These are phyloP conservation scores for Verticillium klebahnii DNA, from an alignment of 2,329 filamentous ascomycete genomes.

Conservation along the genomic window DNA sequence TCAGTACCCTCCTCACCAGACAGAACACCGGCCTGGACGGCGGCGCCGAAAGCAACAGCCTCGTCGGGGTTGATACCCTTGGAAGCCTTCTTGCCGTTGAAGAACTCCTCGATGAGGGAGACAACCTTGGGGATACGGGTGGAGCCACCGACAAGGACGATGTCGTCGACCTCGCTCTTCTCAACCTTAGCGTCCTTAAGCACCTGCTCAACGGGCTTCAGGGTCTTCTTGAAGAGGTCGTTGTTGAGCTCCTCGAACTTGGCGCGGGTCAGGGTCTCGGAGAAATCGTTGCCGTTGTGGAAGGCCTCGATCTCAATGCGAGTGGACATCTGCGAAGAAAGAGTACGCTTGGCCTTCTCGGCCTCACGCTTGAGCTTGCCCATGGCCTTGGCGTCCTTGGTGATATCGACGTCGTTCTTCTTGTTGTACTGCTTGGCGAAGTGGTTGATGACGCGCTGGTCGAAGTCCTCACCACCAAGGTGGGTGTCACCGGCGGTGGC, in stretches of 20 bases:
- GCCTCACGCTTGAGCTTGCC: constrained; percentile 99
- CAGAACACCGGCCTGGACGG: constrained; percentile 93
- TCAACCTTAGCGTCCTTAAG: constrained; percentile 97
- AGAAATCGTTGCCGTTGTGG: constrained; percentile 96
- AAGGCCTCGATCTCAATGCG: constrained; percentile 97
- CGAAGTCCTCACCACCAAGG: constrained; percentile 97
- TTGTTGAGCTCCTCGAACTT: constrained; percentile 99
- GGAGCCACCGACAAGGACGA: constrained; percentile 96
- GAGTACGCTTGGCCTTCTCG: constrained; percentile 98
- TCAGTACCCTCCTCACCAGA: constrained; percentile 78
- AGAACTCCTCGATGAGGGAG: constrained; percentile 91
- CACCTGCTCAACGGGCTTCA: constrained; percentile 98
- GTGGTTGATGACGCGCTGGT: constrained; percentile 95
- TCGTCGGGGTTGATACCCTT: constrained; percentile 99
- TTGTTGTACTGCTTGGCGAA: constrained; percentile 99
- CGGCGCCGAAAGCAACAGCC: constrained; percentile 96
- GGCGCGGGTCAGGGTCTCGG: constrained; percentile 94
- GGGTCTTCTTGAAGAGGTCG: constrained; percentile 98
- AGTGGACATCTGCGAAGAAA: constrained; percentile 89
- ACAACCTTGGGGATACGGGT: constrained; percentile 99
- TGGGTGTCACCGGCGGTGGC: constrained; percentile 96
- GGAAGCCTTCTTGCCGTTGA: constrained; percentile 91
- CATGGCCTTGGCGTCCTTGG: constrained; percentile 96
- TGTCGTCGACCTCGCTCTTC: constrained; percentile 93
- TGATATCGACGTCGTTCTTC: constrained; percentile 88